phyloP scores from a whole-genome alignment of 768 basidiomycete species.

The Zangia roseola region DNA sequence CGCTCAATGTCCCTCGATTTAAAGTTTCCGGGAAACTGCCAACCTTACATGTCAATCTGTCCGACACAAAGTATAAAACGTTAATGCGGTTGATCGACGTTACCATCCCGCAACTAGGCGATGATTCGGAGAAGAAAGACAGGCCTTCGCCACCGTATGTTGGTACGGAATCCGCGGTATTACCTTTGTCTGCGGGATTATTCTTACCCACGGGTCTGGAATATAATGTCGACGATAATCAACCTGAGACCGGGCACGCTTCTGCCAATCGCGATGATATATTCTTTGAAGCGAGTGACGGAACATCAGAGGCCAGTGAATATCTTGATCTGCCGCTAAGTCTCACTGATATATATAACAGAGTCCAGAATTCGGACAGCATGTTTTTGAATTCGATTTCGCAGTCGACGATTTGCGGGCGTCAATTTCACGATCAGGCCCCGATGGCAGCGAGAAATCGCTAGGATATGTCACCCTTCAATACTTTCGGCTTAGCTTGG shows the following conservation, averaged over 20 bases:
- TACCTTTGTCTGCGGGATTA: constrained; percentile 54
- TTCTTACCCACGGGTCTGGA: constrained; percentile 57
- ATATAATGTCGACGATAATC: constrained; percentile 67
- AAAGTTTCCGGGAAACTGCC: constrained; percentile 90
- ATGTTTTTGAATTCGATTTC: constrained; percentile 83
- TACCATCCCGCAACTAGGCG: constrained; percentile 79
- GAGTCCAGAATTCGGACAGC: constrained; percentile 45
- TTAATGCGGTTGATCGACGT: constrained; percentile 92
- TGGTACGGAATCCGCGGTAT: constrained; percentile 33
- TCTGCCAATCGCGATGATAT: constrained; percentile 48
- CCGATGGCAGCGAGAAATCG: constrained; percentile 62
- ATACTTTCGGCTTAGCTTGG: constrained; percentile 73
- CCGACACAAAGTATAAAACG: constrained; percentile 87
- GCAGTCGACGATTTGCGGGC: constrained; percentile 81
- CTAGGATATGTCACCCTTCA: constrained; percentile 80
- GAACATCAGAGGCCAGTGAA: constrained; percentile 47
- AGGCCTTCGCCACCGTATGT: constrained; percentile 20
- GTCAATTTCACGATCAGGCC: constrained; percentile 67
- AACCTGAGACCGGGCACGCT: constrained; percentile 41
- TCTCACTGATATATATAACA: constrained; percentile 11
- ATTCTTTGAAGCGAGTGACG: constrained; percentile 75
- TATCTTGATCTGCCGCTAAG: neutral
- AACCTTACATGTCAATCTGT: constrained; percentile 83
- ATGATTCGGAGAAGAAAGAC: constrained; percentile 32
- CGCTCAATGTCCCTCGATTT: constrained; percentile 79